A percentile compares a stretch with the other conserved stretches of the same genome.
phyloP scores from a whole-genome alignment of 495 filamentous ascomycete genomes.

The Lasiosphaeria miniovina region DNA sequence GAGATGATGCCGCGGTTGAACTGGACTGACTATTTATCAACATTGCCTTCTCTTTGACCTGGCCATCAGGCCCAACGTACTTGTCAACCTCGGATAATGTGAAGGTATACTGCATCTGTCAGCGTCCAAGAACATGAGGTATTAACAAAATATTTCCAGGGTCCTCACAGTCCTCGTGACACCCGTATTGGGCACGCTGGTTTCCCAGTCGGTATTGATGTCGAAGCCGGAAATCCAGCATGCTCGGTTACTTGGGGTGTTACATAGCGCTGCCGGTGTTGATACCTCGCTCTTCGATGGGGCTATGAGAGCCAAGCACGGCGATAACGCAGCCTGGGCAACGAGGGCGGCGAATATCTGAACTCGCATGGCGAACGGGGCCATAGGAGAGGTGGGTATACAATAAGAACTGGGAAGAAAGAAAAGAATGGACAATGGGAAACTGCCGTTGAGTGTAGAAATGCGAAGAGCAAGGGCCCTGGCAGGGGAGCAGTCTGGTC shows the following conservation, averaged over 20 bases:
- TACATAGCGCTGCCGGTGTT: slow-evolving; percentile 16
- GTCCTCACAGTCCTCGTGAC: slow-evolving; percentile 20
- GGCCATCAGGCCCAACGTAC: slow-evolving; percentile 42
- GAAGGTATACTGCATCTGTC: slow-evolving; percentile 34
- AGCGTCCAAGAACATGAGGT: background rate
- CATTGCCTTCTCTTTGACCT: slow-evolving; percentile 37
- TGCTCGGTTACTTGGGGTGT: slow-evolving; percentile 29
- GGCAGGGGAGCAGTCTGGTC: too few relatives aligned
- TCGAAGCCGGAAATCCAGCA: slow-evolving; percentile 34
- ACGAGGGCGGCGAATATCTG: too few relatives aligned
- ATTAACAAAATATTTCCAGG: background rate
- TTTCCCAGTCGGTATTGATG: slow-evolving; percentile 34
- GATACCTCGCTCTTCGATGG: background rate
- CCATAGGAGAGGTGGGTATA: too few relatives aligned
- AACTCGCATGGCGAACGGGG: too few relatives aligned
- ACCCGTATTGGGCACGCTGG: slow-evolving; percentile 24
- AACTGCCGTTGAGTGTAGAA: too few relatives aligned
- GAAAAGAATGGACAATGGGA: too few relatives aligned
- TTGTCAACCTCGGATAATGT: slow-evolving; percentile 33
- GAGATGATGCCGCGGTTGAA: background rate
- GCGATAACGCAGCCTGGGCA: too few relatives aligned
- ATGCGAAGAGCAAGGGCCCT: too few relatives aligned
- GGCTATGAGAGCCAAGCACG: too few relatives aligned
- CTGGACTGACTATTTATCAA: slow-evolving; percentile 36
- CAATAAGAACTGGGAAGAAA: too few relatives aligned